Evolutionary conservation across 345 rosid genomes (phyloP), one percentile per base, ranked within the genome.

Genomic region (Hibiscus mutabilis): DNA sequence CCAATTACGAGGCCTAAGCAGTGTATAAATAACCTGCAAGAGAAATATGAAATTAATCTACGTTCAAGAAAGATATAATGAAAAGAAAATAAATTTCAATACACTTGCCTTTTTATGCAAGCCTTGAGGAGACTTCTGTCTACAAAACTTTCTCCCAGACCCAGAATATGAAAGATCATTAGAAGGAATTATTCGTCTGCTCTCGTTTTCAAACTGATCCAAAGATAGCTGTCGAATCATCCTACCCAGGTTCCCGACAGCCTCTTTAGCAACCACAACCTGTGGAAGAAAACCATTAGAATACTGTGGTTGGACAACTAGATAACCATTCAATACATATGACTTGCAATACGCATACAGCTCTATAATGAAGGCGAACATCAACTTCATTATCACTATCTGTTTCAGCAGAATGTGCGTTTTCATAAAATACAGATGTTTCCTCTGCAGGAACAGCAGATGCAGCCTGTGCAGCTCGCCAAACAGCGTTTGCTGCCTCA

Each of bases 231-330:
- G 99, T 80, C 99, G 87, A 70, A 95, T 93, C 97, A 95, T 84
- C 75, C 99, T 97, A 35, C 99, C 97, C 21, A 92, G 84, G 78
- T 86, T 92, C 42, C 99, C 99, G 12, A 95, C 88, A 19, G 92
- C 82, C 90, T 95, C 99, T 78, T 90, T 95, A 52, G 99, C 97
- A 75, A 95, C 99, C 56, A 95, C 99, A 80, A 95, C 99, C 99
- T 95, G 73, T 47, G 71, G 64, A 15, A 76, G 79, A 35, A 73
- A 40, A 73, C 44, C 44, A 65, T 55, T 64, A 70, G 62, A 69
- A 75, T 44, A 66, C 59, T 22, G 24, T 72, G 55, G 42, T 71
- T 62, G 27, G 66, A 70, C 33, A 42, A 69, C 27, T 33, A 47
- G 60, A 53, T 60, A 19, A 66, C 3, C 47, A 59, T 31, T 53